Percentiles rank a stretch among this genome's conserved stretches.
Conservation (phyloP, 1,284 basidiomycete species). For the Ceratorhiza oryzae-sativae region DNA sequence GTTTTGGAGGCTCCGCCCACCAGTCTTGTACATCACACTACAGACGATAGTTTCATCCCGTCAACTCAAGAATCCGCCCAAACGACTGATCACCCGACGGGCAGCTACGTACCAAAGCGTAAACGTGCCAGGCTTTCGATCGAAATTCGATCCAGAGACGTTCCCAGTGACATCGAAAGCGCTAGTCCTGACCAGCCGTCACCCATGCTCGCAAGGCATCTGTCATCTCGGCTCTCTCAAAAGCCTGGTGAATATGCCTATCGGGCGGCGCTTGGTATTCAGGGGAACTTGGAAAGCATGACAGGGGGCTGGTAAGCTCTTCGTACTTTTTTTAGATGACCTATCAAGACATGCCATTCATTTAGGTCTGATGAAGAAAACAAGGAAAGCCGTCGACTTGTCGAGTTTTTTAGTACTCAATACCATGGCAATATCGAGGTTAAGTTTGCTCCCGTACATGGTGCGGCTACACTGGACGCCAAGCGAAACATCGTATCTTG, state of each 20-base stretch:
- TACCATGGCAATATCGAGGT: constrained; percentile 68
- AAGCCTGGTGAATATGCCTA: constrained; percentile 1
- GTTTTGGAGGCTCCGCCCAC: not conserved
- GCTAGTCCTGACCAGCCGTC: too few relatives aligned
- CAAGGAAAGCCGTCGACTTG: constrained; percentile 68
- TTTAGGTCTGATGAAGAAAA: constrained; percentile 64
- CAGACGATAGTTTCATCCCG: not conserved
- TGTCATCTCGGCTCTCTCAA: not conserved
- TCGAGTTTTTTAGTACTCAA: constrained; percentile 70
- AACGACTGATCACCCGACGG: not conserved
- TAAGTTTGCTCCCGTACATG: constrained; percentile 66
- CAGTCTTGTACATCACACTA: too few relatives aligned
- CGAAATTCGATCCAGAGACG: not conserved
- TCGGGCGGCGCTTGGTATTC: not conserved
- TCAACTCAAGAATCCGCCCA: not conserved
- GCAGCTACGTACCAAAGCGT: not conserved
- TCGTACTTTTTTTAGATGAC: not conserved
- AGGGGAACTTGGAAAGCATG: constrained; percentile 13
- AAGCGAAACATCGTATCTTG: constrained; percentile 80
- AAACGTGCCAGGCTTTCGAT: not conserved
- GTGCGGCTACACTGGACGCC: constrained; percentile 61
- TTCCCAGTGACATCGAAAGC: not conserved
- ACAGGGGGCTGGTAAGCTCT: constrained; percentile 3
- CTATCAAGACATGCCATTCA: not conserved
- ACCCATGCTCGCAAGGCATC: not conserved